Evolutionary conservation across 2,329 filamentous ascomycete species (phyloP), one percentile per base, ranked within the genome.

Genomic region (Teratosphaeria viscida): DNA sequence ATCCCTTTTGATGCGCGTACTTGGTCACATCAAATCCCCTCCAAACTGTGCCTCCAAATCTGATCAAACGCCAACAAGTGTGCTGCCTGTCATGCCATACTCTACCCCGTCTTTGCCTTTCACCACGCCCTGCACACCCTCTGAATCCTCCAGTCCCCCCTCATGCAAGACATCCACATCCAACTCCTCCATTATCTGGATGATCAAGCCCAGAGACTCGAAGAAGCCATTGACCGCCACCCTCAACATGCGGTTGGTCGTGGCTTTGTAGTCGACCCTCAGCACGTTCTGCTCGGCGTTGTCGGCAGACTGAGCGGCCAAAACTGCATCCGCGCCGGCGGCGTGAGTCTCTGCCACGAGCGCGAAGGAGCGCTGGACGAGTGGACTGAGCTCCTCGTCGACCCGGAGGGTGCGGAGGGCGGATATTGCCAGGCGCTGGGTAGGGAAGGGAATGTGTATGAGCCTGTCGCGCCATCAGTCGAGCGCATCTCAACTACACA

Each of bases 161-260:
- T 72, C 71, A 62, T 81, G 82, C 47, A 96, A 72, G 2, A 94
- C 87, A 76, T 96, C 92, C 29, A 86, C 83, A 74, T 97, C 92
- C 67, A 97, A 75, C 72, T 95, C 88, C 73, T 89, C 85, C 88
- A 96, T 96, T 16, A 95, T 88, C 58, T 91, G 89, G 52, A 96
- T 74, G 1, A 96, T 87, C 5, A 96, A 84, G 57, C 85, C 84
- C 59, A 96, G 74, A 66, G 88, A 95, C 69, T 97, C 92, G 81
- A 97, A 91, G 74, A 96, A 96, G 10, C 91, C 90, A 76, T 97
- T 97, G 59, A 96, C 92, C 2, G 92, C 89, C 2, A 99, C 94
- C 53, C 94, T 86, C 60, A 99, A 81, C 92, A 97, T 97, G 66
- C 94, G 87, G 72, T 96, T 96, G 23, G 94, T 97, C 0, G 90